Evolutionary conservation across 495 filamentous ascomycete genomes (phyloP).

Genomic region (Neurospora sp.): DNA sequence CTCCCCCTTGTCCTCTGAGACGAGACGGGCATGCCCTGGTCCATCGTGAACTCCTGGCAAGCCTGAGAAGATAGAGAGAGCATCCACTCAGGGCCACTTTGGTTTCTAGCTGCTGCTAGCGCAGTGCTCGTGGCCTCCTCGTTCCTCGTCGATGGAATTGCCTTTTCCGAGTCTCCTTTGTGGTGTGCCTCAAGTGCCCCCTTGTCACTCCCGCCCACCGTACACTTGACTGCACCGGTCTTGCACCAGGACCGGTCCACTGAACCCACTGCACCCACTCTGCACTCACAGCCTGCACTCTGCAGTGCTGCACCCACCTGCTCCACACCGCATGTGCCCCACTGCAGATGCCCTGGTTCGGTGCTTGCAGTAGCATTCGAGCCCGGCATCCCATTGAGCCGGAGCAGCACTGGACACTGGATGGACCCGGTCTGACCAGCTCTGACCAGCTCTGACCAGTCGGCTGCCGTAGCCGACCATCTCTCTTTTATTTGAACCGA

Average conservation of each 20-base stretch:
- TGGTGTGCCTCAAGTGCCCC: not conserved
- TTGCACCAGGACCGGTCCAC: not conserved
- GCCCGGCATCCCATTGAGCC: not conserved
- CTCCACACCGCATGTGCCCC: not conserved
- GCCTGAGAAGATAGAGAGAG: not conserved
- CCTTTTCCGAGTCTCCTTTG: not conserved
- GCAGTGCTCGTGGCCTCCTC: not conserved
- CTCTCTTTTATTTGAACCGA: slow-evolving; percentile 25
- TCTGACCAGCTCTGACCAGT: not conserved
- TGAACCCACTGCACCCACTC: not conserved
- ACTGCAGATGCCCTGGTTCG: not conserved
- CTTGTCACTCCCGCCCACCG: not conserved
- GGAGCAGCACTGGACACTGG: not conserved
- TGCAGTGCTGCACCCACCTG: not conserved
- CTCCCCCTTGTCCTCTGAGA: not conserved
- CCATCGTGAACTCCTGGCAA: not conserved
- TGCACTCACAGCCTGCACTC: not conserved
- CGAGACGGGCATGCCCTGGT: not conserved
- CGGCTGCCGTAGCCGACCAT: not conserved
- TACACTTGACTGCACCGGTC: not conserved
- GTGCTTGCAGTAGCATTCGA: not conserved
- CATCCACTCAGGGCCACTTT: not conserved
- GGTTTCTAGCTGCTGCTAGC: not conserved
- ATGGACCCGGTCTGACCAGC: not conserved
- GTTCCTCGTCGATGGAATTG: not conserved